Base-by-base conservation (phyloP, 768 basidiomycete genomes). In the Calocybe cyanea region DNA sequence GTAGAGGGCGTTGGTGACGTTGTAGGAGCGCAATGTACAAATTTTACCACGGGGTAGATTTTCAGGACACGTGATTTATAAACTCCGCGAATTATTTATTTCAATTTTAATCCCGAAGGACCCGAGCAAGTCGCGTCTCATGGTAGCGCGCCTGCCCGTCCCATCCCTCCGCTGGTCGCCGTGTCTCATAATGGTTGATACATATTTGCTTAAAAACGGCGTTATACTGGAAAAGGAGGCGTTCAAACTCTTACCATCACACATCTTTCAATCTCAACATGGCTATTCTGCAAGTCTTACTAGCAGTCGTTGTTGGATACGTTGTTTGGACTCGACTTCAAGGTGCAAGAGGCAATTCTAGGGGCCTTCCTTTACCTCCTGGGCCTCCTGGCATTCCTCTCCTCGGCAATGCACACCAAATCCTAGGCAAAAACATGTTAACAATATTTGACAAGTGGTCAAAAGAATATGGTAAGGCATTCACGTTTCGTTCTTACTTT, bases 391-490 rank as follows among this genome's bases (percentile, higher is more conserved):
- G 18, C n/a, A 4, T 42, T 30, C 41, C 41, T 5, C 7, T 42
- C 2, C 4, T 31, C 15, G 41, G 41, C 28, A 42, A 42, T 42
- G 41, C 41, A n/a, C 41, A 42, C n/a, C 41, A 42, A 19, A 24
- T 42, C 2, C n/a, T 42, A 15, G 41, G 41, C 11, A 42, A 42
- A 17, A 42, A 42, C 15, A 42, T 42, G 41, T 20, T 42, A 4
- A 42, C 41, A 30, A 23, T 41, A 13, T 15, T 42, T 14, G 24
- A 42, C 41, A 21, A 64, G 4, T 55, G 67, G 55, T 55, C 62
- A 0, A 55, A 56, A 38, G 57, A 55, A 47, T 72, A 66, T 42
- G 69, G 69, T 57, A 31, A 15, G 56, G 25, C 11, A 13, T 23
- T 35, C 20, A 17, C 15, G 32, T 33, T 37, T 21, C 9, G 14